These are phyloP conservation scores for Tetrahymena malaccensis DNA, from an alignment of 73 alveolate genomes.

Conservation along the genomic window DNA sequence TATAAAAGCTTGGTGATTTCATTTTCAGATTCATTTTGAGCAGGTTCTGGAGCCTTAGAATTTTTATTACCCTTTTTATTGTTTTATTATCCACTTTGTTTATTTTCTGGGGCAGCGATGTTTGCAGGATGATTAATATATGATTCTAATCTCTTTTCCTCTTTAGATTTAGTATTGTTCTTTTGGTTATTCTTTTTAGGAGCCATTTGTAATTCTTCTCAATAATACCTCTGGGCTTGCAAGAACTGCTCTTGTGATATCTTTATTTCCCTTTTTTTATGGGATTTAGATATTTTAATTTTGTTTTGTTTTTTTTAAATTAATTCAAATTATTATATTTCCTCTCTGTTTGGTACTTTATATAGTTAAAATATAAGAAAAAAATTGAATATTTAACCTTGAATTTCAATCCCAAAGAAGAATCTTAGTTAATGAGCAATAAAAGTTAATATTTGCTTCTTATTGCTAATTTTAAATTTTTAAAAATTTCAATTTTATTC, in stretches of 20 bases:
- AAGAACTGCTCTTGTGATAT: background rate
- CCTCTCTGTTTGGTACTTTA: background rate
- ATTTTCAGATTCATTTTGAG: background rate
- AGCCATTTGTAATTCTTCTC: background rate
- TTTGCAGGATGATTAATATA: background rate
- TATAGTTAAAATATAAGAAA: background rate
- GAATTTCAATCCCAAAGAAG: background rate
- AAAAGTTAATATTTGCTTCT: background rate
- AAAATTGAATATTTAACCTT: background rate
- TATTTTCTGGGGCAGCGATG: background rate
- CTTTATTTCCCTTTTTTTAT: background rate
- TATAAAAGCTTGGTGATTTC: background rate
- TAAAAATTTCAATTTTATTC: background rate
- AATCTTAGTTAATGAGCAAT: background rate
- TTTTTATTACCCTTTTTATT: background rate
- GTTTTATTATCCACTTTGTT: background rate
- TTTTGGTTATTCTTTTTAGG: background rate
- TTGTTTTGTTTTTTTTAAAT: background rate
- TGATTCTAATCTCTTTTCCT: background rate
- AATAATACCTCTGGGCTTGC: background rate
- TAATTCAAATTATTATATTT: background rate
- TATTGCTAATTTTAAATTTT: background rate
- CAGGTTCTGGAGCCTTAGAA: background rate
- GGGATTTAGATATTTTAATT: background rate
- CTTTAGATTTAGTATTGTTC: background rate